A percentile compares a stretch with the other conserved stretches of the same genome.
Conservation (phyloP, 2,329 filamentous ascomycete genomes). For the Botrytis paeoniae region DNA sequence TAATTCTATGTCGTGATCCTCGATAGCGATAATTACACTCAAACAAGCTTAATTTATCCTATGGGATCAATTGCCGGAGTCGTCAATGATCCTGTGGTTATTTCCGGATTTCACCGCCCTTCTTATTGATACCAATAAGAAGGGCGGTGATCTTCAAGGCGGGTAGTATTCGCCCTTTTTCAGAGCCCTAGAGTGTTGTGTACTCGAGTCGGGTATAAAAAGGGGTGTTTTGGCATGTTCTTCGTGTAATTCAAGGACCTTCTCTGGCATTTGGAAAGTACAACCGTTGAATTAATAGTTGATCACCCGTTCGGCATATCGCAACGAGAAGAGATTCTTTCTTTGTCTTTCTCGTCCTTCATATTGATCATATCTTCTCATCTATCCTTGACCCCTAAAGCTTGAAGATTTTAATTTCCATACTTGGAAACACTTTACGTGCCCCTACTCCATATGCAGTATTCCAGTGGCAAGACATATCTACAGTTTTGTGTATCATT, state of each 20-base stretch:
- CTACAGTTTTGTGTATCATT: neutral
- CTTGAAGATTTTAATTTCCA: neutral
- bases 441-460: neutral
- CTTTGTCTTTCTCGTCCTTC: neutral
- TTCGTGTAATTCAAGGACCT: neutral
- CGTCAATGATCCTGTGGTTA: neutral
- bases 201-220: conserved; percentile 10
- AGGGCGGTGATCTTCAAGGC: neutral
- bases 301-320: neutral
- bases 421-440: neutral
- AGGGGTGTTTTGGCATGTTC: neutral
- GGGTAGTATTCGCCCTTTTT: neutral
- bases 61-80: conserved; percentile 11
- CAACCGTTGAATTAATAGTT: neutral
- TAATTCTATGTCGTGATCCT: neutral
- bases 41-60: conserved; percentile 2
- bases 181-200: neutral
- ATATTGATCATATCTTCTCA: neutral
- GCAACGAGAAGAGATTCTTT: neutral
- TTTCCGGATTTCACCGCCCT: neutral
- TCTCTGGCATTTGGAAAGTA: neutral
- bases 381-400: neutral
- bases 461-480: neutral
- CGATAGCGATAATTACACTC: neutral
- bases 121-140: neutral